Base-by-base conservation (phyloP, 129 eudicot genomes). In the Chrysanthemum seticuspe region DNA sequence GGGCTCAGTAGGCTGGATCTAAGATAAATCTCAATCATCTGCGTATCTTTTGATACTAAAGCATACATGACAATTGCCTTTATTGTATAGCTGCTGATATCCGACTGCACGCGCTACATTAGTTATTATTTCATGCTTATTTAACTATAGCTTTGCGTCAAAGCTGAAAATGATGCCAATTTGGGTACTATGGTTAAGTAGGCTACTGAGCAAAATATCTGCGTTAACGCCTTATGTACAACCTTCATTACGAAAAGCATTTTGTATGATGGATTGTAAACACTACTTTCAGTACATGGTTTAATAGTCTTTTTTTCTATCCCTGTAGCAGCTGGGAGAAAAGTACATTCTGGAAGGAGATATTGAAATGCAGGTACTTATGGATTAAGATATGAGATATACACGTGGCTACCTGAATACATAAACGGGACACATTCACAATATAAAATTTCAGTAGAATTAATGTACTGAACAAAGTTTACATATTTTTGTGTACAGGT, bases 281-380 rank as follows among this genome's bases (percentile, higher is more conserved):
- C 29, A 54, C 58, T 53, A 70, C 62, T 70, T 77, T 13, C 0
- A 19, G 67, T 77, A 36, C 76, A 36, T 62, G 52, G 61, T 25
- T 64, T 78, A 10, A 71, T 45, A 45, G n/a, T 45, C 44, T 64
- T 45, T 72, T 68, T 29, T 71, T 55, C 68, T 76, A 27, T 11
- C 13, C 56, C 51, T 81, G 57, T 47, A 77, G 85, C 90, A 89
- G 86, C 80, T 79, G 70, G 84, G 80, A 48, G 83, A 76, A 78
- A 89, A 87, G 81, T 85, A 79, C 87, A 82, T 66, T 51, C 82
- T 92, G 49, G 98, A 79, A 54, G 88, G 83, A 78, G 82, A 87
- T 77, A 71, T 86, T 29, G 96, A 89, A 74, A 82, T 92, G 81
- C 96, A 89, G 98, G 98, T 92, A 78, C 72, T 21, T 70, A 44